Evolutionary conservation across 1,139 yeast species (phyloP).

Genomic region (Petasospora rhodanensis): DNA sequence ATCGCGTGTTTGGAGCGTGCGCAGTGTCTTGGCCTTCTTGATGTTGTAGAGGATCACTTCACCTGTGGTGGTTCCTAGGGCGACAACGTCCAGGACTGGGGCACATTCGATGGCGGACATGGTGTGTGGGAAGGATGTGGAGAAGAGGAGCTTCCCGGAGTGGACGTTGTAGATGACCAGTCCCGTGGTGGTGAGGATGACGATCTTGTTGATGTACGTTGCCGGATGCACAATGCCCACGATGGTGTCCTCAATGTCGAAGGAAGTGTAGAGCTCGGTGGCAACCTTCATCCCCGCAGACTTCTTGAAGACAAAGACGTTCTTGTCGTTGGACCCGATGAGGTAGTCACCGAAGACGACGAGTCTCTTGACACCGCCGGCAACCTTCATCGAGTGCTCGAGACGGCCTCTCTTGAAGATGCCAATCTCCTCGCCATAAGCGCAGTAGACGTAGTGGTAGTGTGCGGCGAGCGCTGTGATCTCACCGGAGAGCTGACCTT

Average conservation of each 20-base stretch:
- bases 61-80: conserved; percentile 73
- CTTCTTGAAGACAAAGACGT: conserved; percentile 62
- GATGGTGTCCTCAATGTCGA: conserved; percentile 63
- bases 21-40: conserved; percentile 56
- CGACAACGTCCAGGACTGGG: conserved; percentile 82
- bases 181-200: conserved; percentile 65
- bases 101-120: conserved; percentile 70
- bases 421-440: conserved; percentile 67
- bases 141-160: conserved; percentile 68
- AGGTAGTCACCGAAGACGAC: conserved; percentile 77
- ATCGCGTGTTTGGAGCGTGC: conserved; percentile 52
- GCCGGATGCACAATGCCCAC: conserved; percentile 79
- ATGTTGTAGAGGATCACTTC: conserved; percentile 62
- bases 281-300: conserved; percentile 45
- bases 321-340: conserved; percentile 54
- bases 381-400: conserved; percentile 44
- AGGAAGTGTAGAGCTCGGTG: conserved; percentile 59
- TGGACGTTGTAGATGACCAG: conserved; percentile 65
- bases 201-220: conserved; percentile 85
- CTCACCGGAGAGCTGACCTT: conserved; percentile 62
- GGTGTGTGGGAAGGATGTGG: conserved; percentile 47
- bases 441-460: conserved; percentile 80
- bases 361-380: conserved; percentile 42
- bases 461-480: conserved; percentile 77
- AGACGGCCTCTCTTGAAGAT: conserved; percentile 79